Evolutionary conservation across 805 yeast species (phyloP).

Genomic region (Zygosaccharomyces bisporus): DNA sequence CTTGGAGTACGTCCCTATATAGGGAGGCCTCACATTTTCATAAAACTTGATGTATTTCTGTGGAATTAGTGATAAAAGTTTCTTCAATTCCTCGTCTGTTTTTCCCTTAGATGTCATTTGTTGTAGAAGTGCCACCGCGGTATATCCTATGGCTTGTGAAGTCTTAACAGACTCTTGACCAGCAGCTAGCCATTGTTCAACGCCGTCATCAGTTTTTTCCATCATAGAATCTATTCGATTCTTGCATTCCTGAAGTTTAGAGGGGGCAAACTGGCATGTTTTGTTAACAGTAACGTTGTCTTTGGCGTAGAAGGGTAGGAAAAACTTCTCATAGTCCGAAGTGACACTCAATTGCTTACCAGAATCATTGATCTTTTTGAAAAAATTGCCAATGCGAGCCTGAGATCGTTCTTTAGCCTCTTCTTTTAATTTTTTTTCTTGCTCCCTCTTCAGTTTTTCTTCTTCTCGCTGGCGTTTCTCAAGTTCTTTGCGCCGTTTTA

Average conservation of each 20-base stretch:
- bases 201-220: slow-evolving; percentile 5
- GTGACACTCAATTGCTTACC: slow-evolving; percentile 20
- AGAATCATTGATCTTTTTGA: slow-evolving; percentile 33
- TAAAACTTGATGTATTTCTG: slow-evolving; percentile 43
- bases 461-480: slow-evolving; percentile 25
- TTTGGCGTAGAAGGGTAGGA: slow-evolving; percentile 39
- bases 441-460: slow-evolving; percentile 22
- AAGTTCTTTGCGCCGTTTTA: slow-evolving; percentile 22
- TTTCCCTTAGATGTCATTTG: slow-evolving; percentile 41
- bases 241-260: slow-evolving; percentile 10
- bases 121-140: slow-evolving; percentile 36
- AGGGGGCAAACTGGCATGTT: slow-evolving; percentile 7
- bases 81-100: slow-evolving; percentile 35
- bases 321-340: slow-evolving; percentile 35
- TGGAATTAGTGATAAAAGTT: slow-evolving; percentile 28
- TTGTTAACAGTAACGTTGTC: slow-evolving; percentile 33
- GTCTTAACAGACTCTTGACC: slow-evolving; percentile 5
- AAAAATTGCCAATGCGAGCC: slow-evolving; percentile 37
- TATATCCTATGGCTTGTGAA: slow-evolving; percentile 22
- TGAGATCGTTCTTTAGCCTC: slow-evolving; percentile 39
- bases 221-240: slow-evolving; percentile 29
- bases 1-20: slow-evolving; percentile 49
- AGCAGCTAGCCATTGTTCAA: slow-evolving; percentile 24
- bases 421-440: slow-evolving; percentile 30
- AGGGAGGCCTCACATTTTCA: slow-evolving; percentile 51